Percentiles rank a stretch among this genome's conserved stretches.
These are phyloP conservation scores for Fusarium lateritium DNA, from an alignment of 2,329 filamentous ascomycete genomes.

Conservation along the genomic window DNA sequence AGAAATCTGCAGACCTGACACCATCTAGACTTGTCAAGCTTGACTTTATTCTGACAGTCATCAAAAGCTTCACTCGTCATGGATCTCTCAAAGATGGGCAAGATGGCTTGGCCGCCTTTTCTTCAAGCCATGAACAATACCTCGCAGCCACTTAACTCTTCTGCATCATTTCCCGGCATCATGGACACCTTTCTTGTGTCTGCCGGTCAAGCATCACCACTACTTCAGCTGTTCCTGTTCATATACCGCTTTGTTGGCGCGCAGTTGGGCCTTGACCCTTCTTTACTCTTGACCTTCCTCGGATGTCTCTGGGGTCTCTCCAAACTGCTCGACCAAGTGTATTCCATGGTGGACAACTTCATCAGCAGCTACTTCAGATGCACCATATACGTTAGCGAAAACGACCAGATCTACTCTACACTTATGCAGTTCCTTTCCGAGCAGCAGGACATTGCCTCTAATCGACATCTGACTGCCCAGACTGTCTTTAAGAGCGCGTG, in stretches of 20 bases:
- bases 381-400: slow-evolving; percentile 66
- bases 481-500: slow-evolving; percentile 69
- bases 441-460: slow-evolving; percentile 66
- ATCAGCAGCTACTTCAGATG: slow-evolving; percentile 65
- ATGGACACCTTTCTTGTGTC: slow-evolving; percentile 63
- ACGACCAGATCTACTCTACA: slow-evolving; percentile 71
- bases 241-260: slow-evolving; percentile 62
- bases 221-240: slow-evolving; percentile 60
- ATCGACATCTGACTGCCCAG: slow-evolving; percentile 68
- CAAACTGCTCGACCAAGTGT: slow-evolving; percentile 55
- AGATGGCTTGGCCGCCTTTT: slow-evolving; percentile 50
- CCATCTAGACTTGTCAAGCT: not conserved
- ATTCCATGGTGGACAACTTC: slow-evolving; percentile 54
- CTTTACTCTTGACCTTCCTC: slow-evolving; percentile 60
- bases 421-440: slow-evolving; percentile 71
- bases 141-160: slow-evolving; percentile 38
- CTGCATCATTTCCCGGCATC: slow-evolving; percentile 51
- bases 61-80: slow-evolving; percentile 29
- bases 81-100: slow-evolving; percentile 49
- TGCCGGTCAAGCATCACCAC: slow-evolving; percentile 60
- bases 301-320: slow-evolving; percentile 65
- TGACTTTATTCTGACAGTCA: not conserved
- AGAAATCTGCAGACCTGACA: not conserved
- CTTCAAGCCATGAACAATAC: slow-evolving; percentile 44
- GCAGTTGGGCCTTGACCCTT: slow-evolving; percentile 65